Evolutionary conservation across 2,329 filamentous ascomycete genomes (phyloP).

Genomic region (Aspergillus brasiliensis): DNA sequence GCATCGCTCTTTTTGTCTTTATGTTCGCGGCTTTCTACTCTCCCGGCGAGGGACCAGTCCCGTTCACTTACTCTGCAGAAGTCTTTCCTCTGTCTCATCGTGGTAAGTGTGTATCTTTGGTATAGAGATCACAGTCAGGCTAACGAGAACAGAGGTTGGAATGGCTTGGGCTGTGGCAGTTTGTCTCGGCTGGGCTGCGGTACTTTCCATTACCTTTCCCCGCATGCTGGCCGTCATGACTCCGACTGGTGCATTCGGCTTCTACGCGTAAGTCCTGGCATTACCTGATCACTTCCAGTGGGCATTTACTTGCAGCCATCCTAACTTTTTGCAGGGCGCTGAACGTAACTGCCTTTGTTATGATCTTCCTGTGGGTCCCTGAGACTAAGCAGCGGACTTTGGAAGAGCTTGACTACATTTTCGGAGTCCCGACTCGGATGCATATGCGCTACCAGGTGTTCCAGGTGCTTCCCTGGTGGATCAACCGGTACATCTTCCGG

Average conservation of each 20-base stretch:
- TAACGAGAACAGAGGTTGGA: slow-evolving; percentile 45
- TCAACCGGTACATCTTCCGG: slow-evolving; percentile 60
- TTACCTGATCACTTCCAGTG: neutral
- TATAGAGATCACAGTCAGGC: neutral
- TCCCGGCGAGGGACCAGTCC: slow-evolving; percentile 62
- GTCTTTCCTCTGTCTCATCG: slow-evolving; percentile 59
- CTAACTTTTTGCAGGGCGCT: slow-evolving; percentile 44
- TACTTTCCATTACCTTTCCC: slow-evolving; percentile 55
- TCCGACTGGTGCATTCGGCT: slow-evolving; percentile 60
- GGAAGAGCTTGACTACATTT: slow-evolving; percentile 61
- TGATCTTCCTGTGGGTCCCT: slow-evolving; percentile 65
- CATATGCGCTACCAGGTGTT: slow-evolving; percentile 61
- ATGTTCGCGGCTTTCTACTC: slow-evolving; percentile 67
- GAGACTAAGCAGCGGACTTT: slow-evolving; percentile 59
- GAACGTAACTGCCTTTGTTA: slow-evolving; percentile 61
- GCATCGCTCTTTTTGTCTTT: slow-evolving; percentile 65
- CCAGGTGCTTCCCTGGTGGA: slow-evolving; percentile 62
- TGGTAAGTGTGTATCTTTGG: slow-evolving; percentile 32
- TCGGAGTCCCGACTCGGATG: slow-evolving; percentile 60
- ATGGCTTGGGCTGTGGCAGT: slow-evolving; percentile 50
- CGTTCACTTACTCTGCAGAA: slow-evolving; percentile 58
- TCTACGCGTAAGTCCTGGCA: slow-evolving; percentile 52
- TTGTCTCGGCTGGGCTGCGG: slow-evolving; percentile 52
- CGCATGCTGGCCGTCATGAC: slow-evolving; percentile 51
- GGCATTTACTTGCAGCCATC: neutral